These are phyloP conservation scores for Dryas integrifolia DNA, from an alignment of 331 rosid species.

Conservation along the genomic window DNA sequence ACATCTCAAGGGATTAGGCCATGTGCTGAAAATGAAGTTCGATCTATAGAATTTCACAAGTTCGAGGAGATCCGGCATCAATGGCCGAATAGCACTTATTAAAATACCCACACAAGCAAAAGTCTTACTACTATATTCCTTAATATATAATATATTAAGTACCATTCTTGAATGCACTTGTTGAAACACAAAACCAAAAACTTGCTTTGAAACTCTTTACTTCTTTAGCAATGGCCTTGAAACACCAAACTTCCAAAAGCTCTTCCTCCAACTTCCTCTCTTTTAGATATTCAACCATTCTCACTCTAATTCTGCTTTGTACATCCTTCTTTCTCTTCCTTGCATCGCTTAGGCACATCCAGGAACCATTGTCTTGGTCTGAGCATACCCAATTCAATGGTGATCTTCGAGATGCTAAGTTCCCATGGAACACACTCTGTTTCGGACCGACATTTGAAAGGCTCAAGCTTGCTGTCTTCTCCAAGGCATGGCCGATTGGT, in stretches of 20 bases:
- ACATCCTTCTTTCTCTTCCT: constrained; percentile 24
- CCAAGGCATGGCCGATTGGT: constrained; percentile 37
- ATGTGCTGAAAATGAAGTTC: constrained; percentile 3
- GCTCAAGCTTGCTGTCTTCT: constrained; percentile 36
- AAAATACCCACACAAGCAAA: neutral
- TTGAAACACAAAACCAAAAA: neutral
- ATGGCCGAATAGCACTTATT: neutral
- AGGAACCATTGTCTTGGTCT: neutral
- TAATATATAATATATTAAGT: neutral
- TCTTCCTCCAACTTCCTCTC: constrained; percentile 17
- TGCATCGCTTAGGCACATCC: constrained; percentile 4
- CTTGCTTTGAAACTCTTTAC: neutral
- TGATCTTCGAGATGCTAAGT: constrained; percentile 33
- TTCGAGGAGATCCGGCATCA: constrained; percentile 22
- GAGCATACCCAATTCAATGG: constrained; percentile 16
- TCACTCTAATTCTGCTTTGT: constrained; percentile 11
- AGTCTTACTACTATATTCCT: neutral
- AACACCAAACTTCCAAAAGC: constrained; percentile 17
- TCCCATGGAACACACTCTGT: constrained; percentile 32
- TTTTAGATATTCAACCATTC: constrained; percentile 11
- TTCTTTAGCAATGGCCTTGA: constrained; percentile 21
- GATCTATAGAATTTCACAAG: neutral
- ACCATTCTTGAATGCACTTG: neutral
- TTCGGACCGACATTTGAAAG: constrained; percentile 27
- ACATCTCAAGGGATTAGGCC: neutral